Evolutionary conservation across 176 grass and related monocot species (phyloP).

Genomic region (Hyparrhenia diplandra): DNA sequence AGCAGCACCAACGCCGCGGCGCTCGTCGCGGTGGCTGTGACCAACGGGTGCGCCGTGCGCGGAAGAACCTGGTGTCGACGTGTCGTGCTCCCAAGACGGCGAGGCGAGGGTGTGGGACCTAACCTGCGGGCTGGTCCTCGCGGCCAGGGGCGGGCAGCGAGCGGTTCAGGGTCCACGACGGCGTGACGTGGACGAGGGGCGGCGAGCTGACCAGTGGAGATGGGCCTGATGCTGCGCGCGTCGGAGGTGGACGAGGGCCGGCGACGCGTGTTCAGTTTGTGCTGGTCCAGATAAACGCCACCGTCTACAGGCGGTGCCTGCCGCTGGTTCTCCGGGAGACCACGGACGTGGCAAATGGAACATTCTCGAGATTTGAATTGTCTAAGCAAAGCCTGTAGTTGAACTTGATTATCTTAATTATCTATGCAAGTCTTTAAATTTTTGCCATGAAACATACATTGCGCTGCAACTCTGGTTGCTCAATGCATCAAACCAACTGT

Average conservation of each 20-base stretch:
- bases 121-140: neutral
- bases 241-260: neutral
- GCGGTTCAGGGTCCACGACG: neutral
- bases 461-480: neutral
- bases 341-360: neutral
- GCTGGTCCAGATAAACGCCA: neutral
- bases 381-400: neutral
- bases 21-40: neutral
- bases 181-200: neutral
- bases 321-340: conserved; percentile 6
- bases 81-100: conserved; percentile 36
- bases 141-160: neutral
- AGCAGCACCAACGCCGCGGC: neutral
- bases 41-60: neutral
- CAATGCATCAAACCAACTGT: too few species aligned
- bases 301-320: neutral
- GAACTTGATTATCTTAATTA: neutral
- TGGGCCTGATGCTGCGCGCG: neutral
- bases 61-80: conserved; percentile 17
- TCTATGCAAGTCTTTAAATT: too few species aligned
- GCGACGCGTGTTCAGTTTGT: neutral
- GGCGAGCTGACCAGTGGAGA: neutral
- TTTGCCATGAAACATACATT: too few species aligned
- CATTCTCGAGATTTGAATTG: neutral
- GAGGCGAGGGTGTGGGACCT: conserved; percentile 24